Evolutionary conservation across 305 asterid genomes (phyloP), one percentile per base, ranked within the genome.

Genomic region (Withania somnifera): DNA sequence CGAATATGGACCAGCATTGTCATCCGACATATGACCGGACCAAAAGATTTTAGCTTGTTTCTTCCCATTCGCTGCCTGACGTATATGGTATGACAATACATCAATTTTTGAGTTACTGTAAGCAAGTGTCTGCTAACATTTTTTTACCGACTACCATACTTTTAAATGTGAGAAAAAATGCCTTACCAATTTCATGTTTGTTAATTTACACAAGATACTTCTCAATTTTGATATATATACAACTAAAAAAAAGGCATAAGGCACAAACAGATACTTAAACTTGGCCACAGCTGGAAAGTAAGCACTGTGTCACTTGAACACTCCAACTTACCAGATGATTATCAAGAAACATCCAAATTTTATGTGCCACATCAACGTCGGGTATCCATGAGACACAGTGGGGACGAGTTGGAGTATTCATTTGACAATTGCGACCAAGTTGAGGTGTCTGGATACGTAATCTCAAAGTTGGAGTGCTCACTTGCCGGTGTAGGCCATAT

Each of bases 11-110:
- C 73, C 53, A 85, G 76, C 85, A 79, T 85, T 82, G 82, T 83
- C 87, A 82, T 82, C 45, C 47, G 22, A 76, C 87, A 85, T 36
- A 82, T 85, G 10, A 61, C 84, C 11, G 85, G 85, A 9, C 85
- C 85, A 80, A 79, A 85, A 2, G 87, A 85, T 58, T 85, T 85
- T 50, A 85, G 84, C 64, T 85, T 85, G 76, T 85, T 85, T 79
- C 87, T 82, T 71, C 85, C 87, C 85, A 85, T 82, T 28, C 82
- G 24, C 82, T 85, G 87, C 85, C 85, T 73, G 36, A 85, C 85
- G 30, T 85, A 85, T 51, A 85, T 82, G 82, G 82, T 61, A 60
- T 17, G 52, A 26, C 26, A 73, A 73, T 47, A 60, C 79, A 73
- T 47, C 79, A 9, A 15, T 47, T 47, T 26, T 60, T 34, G 2